Evolutionary conservation across 2,329 filamentous ascomycete genomes (phyloP), one percentile per base, ranked within the genome.

Genomic region (Ophiostoma himal-ulmi): DNA sequence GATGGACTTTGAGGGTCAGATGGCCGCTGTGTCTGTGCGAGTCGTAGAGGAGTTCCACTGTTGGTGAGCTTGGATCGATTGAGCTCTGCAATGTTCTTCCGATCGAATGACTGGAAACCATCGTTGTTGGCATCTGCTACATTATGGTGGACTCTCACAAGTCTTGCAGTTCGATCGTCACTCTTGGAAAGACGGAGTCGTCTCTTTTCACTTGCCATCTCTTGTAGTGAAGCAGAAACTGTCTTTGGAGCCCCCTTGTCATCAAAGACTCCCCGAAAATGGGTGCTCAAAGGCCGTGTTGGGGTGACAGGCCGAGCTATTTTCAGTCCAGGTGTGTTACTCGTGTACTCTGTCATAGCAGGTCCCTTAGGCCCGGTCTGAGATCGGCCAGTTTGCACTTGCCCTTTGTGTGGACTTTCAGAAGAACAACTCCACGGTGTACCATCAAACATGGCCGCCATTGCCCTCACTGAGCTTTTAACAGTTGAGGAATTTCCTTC

Each of bases 391-490:
- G 8, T 65, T 36, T 37, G 62, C 5, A 20, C 7, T 20, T 37
- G 44, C n/a, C 20, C 34, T 11, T 65, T 10, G 3, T 66, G 17
- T 17, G 68, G 4, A 44, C 44, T 8, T 1, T 60, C 70, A 1
- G 69, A n/a, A 7, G 66, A 39, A 0, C 71, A 64, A 5, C 54
- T 65, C 41, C 73, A 69, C 14, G 74, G 74, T 6, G 76, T 77
- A 57, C 74, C 80, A 72, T 87, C 83, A 75, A 86, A 86, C 75
- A 82, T 80, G 48, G 84, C 84, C 4, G 84, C 81, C 79, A 87
- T 85, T 1, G 82, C 83, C 73, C 78, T 83, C 14, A 85, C 84
- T 3, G 72, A 68, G 30, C 73, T 71, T n/a, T 26, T 44, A 1
- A 14, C 22, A 3, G 48, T 39, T 20, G 67, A 26, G 14, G 73